phyloP scores from a whole-genome alignment of 2,329 filamentous ascomycete genomes.

The Microascus cirrosus region DNA sequence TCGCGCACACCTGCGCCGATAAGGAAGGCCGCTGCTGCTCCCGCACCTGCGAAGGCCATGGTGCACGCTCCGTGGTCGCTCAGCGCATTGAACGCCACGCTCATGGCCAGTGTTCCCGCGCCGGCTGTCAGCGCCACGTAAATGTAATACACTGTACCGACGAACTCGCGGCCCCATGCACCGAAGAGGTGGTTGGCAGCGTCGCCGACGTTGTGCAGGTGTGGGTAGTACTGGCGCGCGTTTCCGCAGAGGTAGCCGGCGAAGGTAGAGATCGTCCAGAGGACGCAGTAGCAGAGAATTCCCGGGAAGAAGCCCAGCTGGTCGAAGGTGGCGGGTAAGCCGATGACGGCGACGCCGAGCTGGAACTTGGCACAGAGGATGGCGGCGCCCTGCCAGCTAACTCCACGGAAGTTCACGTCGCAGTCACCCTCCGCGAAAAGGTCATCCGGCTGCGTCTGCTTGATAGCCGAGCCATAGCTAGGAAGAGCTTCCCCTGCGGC shows the following conservation, averaged over 20 bases:
- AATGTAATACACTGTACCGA: constrained; percentile 13
- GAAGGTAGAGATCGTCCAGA: constrained; percentile 12
- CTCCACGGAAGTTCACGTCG: constrained; percentile 15
- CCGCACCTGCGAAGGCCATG: constrained; percentile 10
- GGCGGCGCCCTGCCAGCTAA: constrained; percentile 26
- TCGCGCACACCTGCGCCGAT: constrained; percentile 11
- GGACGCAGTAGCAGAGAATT: constrained; percentile 14
- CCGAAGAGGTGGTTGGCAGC: constrained; percentile 13
- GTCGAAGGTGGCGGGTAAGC: constrained; percentile 8
- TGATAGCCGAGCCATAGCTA: background rate
- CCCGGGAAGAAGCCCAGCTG: constrained; percentile 11
- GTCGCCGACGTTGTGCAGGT: constrained; percentile 11
- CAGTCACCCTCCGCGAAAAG: background rate
- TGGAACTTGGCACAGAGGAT: constrained; percentile 26
- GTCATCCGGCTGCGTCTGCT: background rate
- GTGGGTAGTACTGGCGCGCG: background rate
- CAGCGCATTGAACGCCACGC: constrained; percentile 14
- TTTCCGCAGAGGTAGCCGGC: background rate
- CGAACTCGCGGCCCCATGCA: constrained; percentile 11
- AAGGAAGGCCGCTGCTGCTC: constrained; percentile 12
- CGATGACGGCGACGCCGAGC: constrained; percentile 15
- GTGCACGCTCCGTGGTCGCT: constrained; percentile 15
- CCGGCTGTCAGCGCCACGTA: constrained; percentile 13
- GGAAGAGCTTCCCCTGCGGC: background rate
- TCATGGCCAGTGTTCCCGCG: constrained; percentile 10